Base-by-base conservation (phyloP, 768 basidiomycete species). In the Lactarius hengduanensis region DNA sequence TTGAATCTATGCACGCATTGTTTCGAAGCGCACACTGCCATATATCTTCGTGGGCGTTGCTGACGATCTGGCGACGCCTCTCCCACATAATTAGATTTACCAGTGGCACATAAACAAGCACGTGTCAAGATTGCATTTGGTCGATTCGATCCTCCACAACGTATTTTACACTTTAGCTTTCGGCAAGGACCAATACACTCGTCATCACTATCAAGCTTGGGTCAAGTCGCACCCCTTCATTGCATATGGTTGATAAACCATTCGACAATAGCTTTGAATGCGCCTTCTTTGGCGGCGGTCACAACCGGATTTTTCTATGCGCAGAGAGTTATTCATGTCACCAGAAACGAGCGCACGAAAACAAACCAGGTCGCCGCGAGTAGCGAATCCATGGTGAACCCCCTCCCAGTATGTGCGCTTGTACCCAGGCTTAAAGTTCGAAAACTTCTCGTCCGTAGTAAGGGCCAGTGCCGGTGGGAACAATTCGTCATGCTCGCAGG, bases 301-400 rank as follows among this genome's bases (percentile, higher is more conserved):
- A 74, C 73, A 41, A 57, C 61, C 4, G 74, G 73, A 45, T 73
- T 63, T 40, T 45, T 73, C 13, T 78, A 77, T 26, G 16, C 7
- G 41, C 59, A 13, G 36, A 32, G 38, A 64, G 57, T 34, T 45
- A 56, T 61, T 55, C 30, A 63, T 62, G 66, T 40, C 15, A 36
- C 20, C 32, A 32, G 47, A 20, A 16, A 36, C 50, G 41, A 54
- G 7, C 5, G 1, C 16, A 59, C 11, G 11, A 40, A 15, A 20
- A 68, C 73, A 55, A 59, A 75, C 74, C 50, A 70, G 47, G 59
- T 76, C 74, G 4, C 82, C 82, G 8, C 82, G 80, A 4, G 80
- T 38, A 15, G 63, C 61, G 34, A 84, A 85, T 3, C 84, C 83
- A 63, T 84, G 83, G 0, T 67, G 50, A 18, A 79, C 80, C 0